Conservation (phyloP, 2,329 filamentous ascomycete species). For the Chrysosporium keratinophilum region DNA sequence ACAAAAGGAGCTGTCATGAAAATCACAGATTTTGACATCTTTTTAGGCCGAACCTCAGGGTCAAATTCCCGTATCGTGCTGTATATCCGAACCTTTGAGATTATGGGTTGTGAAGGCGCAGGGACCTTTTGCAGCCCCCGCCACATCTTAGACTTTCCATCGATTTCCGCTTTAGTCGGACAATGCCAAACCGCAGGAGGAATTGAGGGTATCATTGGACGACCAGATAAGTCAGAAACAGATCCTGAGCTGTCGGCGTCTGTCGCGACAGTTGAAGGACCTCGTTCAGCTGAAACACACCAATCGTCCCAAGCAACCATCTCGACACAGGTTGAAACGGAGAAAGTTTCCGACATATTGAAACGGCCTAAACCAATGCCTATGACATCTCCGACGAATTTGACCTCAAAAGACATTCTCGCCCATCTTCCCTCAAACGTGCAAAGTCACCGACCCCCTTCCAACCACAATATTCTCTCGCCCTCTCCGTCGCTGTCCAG, state of each 20-base stretch:
- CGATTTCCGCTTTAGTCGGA: background rate
- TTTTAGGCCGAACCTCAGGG: conserved; percentile 20
- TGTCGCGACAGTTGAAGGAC: background rate
- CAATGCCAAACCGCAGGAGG: background rate
- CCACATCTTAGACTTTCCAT: conserved; percentile 11
- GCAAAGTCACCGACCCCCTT: background rate
- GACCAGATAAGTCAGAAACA: background rate
- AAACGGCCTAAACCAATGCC: background rate
- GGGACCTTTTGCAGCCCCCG: conserved; percentile 21
- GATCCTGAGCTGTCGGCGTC: background rate
- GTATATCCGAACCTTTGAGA: conserved; percentile 19
- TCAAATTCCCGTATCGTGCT: conserved; percentile 17
- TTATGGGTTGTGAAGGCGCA: conserved; percentile 22
- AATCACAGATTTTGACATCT: conserved; percentile 28
- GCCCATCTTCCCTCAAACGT: background rate
- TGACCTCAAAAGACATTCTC: background rate
- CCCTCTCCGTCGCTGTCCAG: background rate
- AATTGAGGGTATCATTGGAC: background rate
- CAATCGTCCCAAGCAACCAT: background rate
- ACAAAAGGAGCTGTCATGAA: conserved; percentile 24
- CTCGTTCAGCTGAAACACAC: background rate
- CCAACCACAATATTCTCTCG: background rate
- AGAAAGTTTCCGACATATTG: background rate
- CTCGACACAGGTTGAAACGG: background rate
- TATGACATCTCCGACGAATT: background rate